Evolutionary conservation across 2,329 filamentous ascomycete genomes (phyloP), one percentile per base, ranked within the genome.

Genomic region (Spiromastix sp.): DNA sequence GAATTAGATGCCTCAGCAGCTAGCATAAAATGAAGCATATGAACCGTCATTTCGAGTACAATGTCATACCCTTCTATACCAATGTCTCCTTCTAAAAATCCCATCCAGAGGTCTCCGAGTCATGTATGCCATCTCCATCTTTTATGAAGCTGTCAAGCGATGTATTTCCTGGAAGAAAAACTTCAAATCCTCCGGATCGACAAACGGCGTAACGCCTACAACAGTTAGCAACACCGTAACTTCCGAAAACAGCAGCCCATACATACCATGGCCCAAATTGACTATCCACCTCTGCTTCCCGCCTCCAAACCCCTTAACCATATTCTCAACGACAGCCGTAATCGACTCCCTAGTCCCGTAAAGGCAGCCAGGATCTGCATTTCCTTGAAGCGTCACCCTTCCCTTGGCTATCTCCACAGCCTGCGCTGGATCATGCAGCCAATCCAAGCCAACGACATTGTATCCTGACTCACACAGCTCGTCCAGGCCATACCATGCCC

Each of bases 151-250:
- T 8, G 58, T 60, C 29, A 63, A 44, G 11, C 83, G 74, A 59
- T 94, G 85, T 38, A 96, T 78, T 61, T 98, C 91, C 54, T 93
- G 70, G 46, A 98, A 89, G 67, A 84, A 98, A 64, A 93, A 93
- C 57, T 78, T 89, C 47, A 98, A 67, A 58, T 94, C 80, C 32
- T 96, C 86, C 0, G 91, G 91, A 48, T 96, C 82, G 36, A 98
- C 91, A 45, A 87, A 81, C 1, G 91, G 91, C 20, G 91, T 98
- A 44, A 98, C 86, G 42, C 85, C 85, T 91, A 50, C 41, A 38
- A 39, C 40, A 22, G 17, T 18, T 51, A 33, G 54, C 46, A 39
- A 22, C 20, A 17, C 22, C 12, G 3, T 12, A n/a, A 29, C 9
- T 29, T 2, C 19, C 12, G 5, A 13, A 9, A 10, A 10, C 30